A percentile compares a stretch with the other conserved stretches of the same genome.
Evolutionary conservation across 2,329 filamentous ascomycete species (phyloP).

Genomic region (Elsinoe arachidis): DNA sequence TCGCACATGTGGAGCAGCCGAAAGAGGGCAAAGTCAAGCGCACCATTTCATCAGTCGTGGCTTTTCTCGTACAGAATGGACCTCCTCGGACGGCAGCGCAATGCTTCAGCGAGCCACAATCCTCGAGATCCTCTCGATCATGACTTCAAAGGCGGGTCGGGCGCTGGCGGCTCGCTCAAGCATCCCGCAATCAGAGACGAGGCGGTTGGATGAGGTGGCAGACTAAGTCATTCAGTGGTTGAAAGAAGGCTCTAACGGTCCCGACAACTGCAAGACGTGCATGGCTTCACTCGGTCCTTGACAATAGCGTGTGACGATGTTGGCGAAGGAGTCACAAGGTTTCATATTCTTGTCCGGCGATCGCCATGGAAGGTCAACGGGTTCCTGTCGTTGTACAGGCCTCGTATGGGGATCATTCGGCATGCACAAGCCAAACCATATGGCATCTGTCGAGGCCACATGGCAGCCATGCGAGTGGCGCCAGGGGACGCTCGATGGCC

Average conservation of each 20-base stretch:
- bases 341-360: neutral
- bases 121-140: neutral
- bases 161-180: neutral
- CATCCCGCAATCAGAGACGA: slow-evolving; percentile 1
- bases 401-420: neutral
- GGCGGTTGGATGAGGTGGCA: neutral
- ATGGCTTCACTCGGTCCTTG: neutral
- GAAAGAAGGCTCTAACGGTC: slow-evolving; percentile 7
- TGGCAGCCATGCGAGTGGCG: slow-evolving; percentile 8
- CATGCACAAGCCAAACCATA: slow-evolving; percentile 4
- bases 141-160: neutral
- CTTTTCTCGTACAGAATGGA: neutral
- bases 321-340: slow-evolving; percentile 5
- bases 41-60: neutral
- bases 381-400: neutral
- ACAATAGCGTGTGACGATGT: slow-evolving; percentile 3
- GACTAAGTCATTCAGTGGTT: neutral
- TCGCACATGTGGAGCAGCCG: neutral
- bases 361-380: neutral
- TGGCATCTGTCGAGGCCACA: slow-evolving; percentile 11
- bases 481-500: neutral
- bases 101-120: no score
- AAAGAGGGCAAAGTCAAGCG: neutral
- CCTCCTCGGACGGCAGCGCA: neutral
- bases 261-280: slow-evolving; percentile 10